A percentile compares a stretch with the other conserved stretches of the same genome.
phyloP scores from a whole-genome alignment of 108 stramenopile species.

The Cyclotella sp. region DNA sequence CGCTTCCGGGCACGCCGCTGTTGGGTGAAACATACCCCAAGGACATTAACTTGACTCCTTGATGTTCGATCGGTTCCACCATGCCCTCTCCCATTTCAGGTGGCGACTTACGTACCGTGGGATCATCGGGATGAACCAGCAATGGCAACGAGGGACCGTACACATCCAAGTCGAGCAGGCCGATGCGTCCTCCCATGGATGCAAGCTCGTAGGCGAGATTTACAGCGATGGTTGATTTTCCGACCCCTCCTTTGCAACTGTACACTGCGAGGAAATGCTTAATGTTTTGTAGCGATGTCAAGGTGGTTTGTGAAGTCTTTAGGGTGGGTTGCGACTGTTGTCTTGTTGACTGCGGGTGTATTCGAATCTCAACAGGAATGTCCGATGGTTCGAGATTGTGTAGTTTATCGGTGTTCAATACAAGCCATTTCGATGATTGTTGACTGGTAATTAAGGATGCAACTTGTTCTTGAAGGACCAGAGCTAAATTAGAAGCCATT shows the following conservation, averaged over 20 bases:
- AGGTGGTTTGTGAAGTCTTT: constrained; percentile 53
- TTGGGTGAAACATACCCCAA: constrained; percentile 87
- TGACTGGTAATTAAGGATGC: constrained; percentile 17
- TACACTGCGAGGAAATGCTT: constrained; percentile 87
- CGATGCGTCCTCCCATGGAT: constrained; percentile 84
- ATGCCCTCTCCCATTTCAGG: constrained; percentile 60
- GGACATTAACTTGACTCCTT: constrained; percentile 86
- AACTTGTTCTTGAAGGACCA: constrained; percentile 49
- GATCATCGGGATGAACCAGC: constrained; percentile 80
- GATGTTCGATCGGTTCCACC: constrained; percentile 86
- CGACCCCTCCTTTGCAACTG: constrained; percentile 97
- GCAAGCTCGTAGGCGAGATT: constrained; percentile 98
- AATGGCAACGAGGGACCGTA: constrained; percentile 96
- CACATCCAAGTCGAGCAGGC: constrained; percentile 97
- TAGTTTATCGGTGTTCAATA: constrained; percentile 19
- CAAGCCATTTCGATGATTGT: constrained; percentile 5
- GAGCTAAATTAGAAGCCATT: constrained; percentile 52
- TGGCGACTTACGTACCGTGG: constrained; percentile 70
- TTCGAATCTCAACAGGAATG: constrained; percentile 21
- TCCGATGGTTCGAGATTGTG: constrained; percentile 23
- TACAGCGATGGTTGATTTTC: constrained; percentile 96
- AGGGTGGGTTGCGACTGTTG: constrained; percentile 42
- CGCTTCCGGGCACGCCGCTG: constrained; percentile 91
- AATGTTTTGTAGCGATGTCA: constrained; percentile 74
- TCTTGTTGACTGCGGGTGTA: constrained; percentile 36